A percentile compares a stretch with the other conserved stretches of the same genome.
Evolutionary conservation across 2,329 filamentous ascomycete species (phyloP).

Genomic region (Diaporthe nobilis): DNA sequence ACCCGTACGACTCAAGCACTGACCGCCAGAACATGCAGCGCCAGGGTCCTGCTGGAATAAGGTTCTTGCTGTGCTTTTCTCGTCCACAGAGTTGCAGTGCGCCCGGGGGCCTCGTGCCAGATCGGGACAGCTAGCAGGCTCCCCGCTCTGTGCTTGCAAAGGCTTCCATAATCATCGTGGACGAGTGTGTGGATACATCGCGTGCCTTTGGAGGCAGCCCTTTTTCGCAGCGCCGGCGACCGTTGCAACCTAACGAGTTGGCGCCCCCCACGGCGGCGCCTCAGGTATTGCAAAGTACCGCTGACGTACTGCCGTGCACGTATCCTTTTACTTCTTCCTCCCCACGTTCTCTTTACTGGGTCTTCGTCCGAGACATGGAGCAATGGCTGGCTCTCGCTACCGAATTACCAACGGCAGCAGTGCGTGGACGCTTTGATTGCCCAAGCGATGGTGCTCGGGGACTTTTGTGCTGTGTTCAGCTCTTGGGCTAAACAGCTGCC

Average conservation of each 20-base stretch:
- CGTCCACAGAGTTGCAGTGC: conserved; percentile 20
- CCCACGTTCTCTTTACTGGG: conserved; percentile 24
- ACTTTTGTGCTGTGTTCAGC: conserved; percentile 25
- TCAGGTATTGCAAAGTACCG: not conserved
- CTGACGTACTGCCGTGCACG: conserved; percentile 14
- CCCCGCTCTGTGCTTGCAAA: conserved; percentile 33
- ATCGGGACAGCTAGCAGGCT: conserved; percentile 32
- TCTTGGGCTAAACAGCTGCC: not conserved
- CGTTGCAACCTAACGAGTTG: conserved; percentile 36
- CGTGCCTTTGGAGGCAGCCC: conserved; percentile 7
- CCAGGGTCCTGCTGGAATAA: conserved; percentile 36
- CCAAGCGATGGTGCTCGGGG: conserved; percentile 7
- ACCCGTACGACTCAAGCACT: conserved; percentile 36
- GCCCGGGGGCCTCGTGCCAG: conserved; percentile 27
- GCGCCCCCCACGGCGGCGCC: conserved; percentile 17
- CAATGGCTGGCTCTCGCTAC: conserved; percentile 27
- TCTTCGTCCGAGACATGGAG: conserved; percentile 30
- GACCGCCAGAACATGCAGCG: conserved; percentile 26
- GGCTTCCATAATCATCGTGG: conserved; percentile 28
- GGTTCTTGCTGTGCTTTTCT: conserved; percentile 30
- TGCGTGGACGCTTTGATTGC: conserved; percentile 6
- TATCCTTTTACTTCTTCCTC: not conserved
- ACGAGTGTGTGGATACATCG: conserved; percentile 28
- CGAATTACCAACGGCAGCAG: conserved; percentile 2
- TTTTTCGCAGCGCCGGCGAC: conserved; percentile 7